Conservation (phyloP, 371 early-diverging fungal genomes). For the Rhizopus sp. region DNA sequence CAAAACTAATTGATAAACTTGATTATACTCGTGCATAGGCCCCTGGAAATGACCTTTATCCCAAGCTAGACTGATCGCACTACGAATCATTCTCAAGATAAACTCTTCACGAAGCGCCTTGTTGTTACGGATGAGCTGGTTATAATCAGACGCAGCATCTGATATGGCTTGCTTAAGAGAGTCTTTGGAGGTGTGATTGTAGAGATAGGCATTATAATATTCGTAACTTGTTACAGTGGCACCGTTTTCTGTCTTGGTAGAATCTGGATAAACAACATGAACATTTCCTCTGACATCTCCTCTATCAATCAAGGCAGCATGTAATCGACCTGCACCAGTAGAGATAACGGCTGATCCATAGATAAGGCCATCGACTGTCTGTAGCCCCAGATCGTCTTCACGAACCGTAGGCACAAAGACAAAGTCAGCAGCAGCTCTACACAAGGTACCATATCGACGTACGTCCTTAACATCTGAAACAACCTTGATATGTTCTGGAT, state of each 20-base stretch:
- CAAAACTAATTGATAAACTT: conserved; percentile 43
- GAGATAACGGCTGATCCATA: conserved; percentile 65
- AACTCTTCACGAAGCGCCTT: conserved; percentile 54
- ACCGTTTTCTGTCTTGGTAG: conserved; percentile 24
- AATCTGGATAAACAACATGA: conserved; percentile 11
- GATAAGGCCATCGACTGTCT: conserved; percentile 60
- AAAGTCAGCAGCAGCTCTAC: conserved; percentile 67
- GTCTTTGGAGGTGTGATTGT: conserved; percentile 28
- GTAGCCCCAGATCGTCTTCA: conserved; percentile 49
- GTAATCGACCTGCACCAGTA: conserved; percentile 55
- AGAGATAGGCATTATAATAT: conserved; percentile 61
- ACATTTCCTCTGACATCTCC: conserved; percentile 27
- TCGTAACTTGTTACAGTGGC: conserved; percentile 44
- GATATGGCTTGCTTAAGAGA: conserved; percentile 45
- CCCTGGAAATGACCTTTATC: conserved; percentile 45
- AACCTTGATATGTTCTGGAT: conserved; percentile 53
- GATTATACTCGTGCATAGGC: conserved; percentile 51
- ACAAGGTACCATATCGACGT: conserved; percentile 53
- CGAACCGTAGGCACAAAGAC: conserved; percentile 56
- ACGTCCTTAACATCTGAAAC: conserved; percentile 50
- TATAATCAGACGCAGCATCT: conserved; percentile 44
- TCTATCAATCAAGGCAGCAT: conserved; percentile 60
- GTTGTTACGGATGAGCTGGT: conserved; percentile 22
- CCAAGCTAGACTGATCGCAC: conserved; percentile 60
- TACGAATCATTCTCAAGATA: conserved; percentile 51